Conservation (phyloP, 176 grass and related monocot species). For the Oryza glaberrima region DNA sequence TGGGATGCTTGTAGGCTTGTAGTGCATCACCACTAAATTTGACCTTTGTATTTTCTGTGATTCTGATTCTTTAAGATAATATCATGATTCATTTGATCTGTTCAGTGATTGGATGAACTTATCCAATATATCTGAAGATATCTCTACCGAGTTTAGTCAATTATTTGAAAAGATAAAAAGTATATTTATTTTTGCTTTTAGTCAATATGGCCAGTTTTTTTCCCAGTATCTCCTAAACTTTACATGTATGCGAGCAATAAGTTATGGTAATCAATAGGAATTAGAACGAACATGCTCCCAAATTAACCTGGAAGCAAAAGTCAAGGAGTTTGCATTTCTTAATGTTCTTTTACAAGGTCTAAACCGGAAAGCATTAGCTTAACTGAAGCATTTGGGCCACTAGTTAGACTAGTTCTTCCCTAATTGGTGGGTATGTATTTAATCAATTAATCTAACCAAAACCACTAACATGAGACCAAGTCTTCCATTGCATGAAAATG, state of each 20-base stretch:
- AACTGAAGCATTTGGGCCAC: conserved; percentile 34
- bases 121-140: neutral
- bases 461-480: conserved; percentile 29
- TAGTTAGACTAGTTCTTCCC: conserved; percentile 50
- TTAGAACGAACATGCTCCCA: neutral
- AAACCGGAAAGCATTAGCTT: neutral
- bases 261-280: neutral
- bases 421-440: neutral
- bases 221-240: neutral
- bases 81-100: neutral
- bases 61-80: neutral
- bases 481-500: conserved; percentile 7
- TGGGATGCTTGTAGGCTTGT: neutral
- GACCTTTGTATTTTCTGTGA: conserved; percentile 2
- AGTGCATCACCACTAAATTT: conserved; percentile 44
- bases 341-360: conserved; percentile 38
- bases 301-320: neutral
- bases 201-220: neutral
- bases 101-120: neutral
- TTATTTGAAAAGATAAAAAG: neutral
- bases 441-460: conserved; percentile 14
- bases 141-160: neutral
- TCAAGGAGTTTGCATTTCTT: conserved; percentile 3
- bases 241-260: neutral
- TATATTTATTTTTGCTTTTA: neutral